Evolutionary conservation across 768 basidiomycete species (phyloP), one percentile per base, ranked within the genome.

Genomic region (Lepiota venenata): DNA sequence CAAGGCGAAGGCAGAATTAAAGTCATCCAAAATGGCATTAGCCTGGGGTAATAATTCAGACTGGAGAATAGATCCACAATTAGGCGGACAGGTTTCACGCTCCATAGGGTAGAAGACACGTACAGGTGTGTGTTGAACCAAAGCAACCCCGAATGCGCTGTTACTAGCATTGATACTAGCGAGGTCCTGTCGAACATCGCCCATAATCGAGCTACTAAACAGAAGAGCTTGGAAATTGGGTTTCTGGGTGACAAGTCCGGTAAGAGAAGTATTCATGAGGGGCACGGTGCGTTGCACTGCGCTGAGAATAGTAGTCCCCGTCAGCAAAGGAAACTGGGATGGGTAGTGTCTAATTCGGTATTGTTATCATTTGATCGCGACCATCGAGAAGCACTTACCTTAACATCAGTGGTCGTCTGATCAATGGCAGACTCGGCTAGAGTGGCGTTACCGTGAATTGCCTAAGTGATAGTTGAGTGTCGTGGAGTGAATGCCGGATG

Each of bases 41-140:
- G 66, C 64, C 21, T 61, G 44, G 0, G 37, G 18, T 9, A 60
- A 29, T 14, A 70, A 58, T 36, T 63, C 60, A 14, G 61, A 11
- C 69, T 68, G 38, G 14, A 21, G 14, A 16, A 29, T 49, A 16
- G 14, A 29, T 10, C 2, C 15, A 25, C 25, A 14, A 25, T 27
- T 27, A 16, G 12, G 3, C 4, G 10, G 39, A 27, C 16, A 11
- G 10, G 11, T 45, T 6, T 36, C 9, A 45, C 6, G 16, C n/a
- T 39, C 25, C 36, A 38, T 14, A 7, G 27, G 43, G 15, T 21
- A 41, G 22, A 10, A 27, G 18, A 44, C 16, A 65, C 66, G 36
- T 55, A 69, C 70, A 7, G 70, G 70, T 2, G 64, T 51, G 27
- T 58, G 46, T 5, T 55, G 36, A 32, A 69, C 66, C 29, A 69